phyloP scores from a whole-genome alignment of 192 early-diverging fungal species.

The Coemansia umbellata region DNA sequence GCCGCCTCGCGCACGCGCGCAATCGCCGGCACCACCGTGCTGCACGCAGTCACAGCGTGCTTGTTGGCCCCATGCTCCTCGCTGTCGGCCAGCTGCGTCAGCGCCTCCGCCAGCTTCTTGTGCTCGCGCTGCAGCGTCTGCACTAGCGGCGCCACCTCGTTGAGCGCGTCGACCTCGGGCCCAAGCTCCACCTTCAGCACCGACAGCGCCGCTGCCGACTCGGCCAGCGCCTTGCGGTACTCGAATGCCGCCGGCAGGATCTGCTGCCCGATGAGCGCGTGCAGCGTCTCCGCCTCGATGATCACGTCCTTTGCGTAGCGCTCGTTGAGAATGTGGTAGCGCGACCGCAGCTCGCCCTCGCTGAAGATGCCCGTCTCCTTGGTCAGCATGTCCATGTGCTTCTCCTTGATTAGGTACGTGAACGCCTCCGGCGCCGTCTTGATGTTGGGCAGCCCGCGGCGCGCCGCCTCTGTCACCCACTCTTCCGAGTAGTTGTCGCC shows the following conservation, averaged over 20 bases:
- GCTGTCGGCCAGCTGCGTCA: slow-evolving; percentile 53
- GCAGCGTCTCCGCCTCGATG: slow-evolving; percentile 90
- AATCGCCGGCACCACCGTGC: slow-evolving; percentile 66
- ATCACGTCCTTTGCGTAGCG: slow-evolving; percentile 96
- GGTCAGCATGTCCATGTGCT: slow-evolving; percentile 74
- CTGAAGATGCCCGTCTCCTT: slow-evolving; percentile 79
- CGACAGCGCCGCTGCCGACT: slow-evolving; percentile 75
- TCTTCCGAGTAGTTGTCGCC: slow-evolving; percentile 96
- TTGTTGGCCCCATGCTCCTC: slow-evolving; percentile 56
- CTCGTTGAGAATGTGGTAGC: slow-evolving; percentile 95
- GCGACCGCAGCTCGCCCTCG: slow-evolving; percentile 79
- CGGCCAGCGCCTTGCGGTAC: slow-evolving; percentile 86
- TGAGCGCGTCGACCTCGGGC: slow-evolving; percentile 72
- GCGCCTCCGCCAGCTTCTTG: slow-evolving; percentile 54
- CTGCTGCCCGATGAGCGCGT: slow-evolving; percentile 73
- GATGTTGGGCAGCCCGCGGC: slow-evolving; percentile 97
- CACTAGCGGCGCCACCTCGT: slow-evolving; percentile 62
- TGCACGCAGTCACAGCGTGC: slow-evolving; percentile 63
- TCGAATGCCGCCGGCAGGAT: slow-evolving; percentile 85
- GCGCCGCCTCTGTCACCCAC: slow-evolving; percentile 89
- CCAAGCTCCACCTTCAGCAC: slow-evolving; percentile 48
- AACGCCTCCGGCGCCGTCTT: slow-evolving; percentile 86
- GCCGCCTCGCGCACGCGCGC: slow-evolving; percentile 63
- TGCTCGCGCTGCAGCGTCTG: slow-evolving; percentile 53
- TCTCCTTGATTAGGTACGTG: slow-evolving; percentile 66